These are phyloP conservation scores for Kockiozyma suomiensis DNA, from an alignment of 805 yeast genomes.

Conservation along the genomic window DNA sequence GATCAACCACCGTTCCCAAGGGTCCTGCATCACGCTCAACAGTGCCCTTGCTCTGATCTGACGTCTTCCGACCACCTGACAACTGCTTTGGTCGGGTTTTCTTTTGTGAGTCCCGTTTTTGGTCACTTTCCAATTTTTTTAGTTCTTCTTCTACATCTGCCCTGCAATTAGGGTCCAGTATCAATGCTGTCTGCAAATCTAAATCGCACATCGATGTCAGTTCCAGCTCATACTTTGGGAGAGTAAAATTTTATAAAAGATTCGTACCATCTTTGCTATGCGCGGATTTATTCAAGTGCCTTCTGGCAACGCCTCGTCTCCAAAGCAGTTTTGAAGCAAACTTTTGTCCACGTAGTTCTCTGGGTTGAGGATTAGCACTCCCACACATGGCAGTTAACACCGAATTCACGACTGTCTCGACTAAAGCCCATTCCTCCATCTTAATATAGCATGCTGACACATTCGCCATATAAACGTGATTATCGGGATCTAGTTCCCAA, in stretches of 20 bases:
- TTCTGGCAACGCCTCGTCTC: conserved; percentile 20
- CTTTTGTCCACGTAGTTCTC: conserved; percentile 2
- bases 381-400: no score
- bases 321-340: conserved; percentile 15
- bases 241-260: no score
- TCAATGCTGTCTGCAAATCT: conserved; percentile 24
- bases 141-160: conserved; percentile 15
- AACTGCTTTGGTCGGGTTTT: background rate
- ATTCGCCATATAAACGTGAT: conserved; percentile 66
- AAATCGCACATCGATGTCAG: no score
- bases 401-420: conserved; percentile 1
- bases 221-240: no score
- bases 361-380: no score
- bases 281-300: conserved; percentile 4
- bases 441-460: conserved; percentile 67
- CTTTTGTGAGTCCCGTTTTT: no score
- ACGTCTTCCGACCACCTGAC: no score
- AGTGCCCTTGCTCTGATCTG: no score
- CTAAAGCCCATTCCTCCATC: conserved; percentile 50
- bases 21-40: no score
- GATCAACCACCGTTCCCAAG: no score
- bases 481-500: conserved; percentile 48
- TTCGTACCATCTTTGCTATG: conserved; percentile 18
- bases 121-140: conserved; percentile 21
- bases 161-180: conserved; percentile 19